Percentiles rank a stretch among this genome's conserved stretches.
phyloP scores from a whole-genome alignment of 2,329 filamentous ascomycete genomes.

The Beauveria medogensis region DNA sequence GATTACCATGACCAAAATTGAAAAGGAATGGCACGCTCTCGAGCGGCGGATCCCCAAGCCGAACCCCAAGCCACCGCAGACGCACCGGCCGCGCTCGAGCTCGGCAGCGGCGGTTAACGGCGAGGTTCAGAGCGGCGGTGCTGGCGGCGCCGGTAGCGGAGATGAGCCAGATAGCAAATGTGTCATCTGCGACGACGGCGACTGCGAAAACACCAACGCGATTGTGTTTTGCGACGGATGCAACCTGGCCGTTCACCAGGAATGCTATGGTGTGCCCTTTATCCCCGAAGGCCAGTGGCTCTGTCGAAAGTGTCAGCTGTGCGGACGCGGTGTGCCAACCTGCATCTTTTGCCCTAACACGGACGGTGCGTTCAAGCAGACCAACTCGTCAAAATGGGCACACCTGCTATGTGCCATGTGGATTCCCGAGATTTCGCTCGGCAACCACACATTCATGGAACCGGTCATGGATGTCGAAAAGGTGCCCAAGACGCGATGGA shows the following conservation, averaged over 20 bases:
- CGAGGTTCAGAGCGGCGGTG: slow-evolving; percentile 59
- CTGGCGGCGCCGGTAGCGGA: not conserved
- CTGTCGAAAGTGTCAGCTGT: slow-evolving; percentile 91
- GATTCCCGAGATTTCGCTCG: slow-evolving; percentile 94
- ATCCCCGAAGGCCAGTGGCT: slow-evolving; percentile 98
- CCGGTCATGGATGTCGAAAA: slow-evolving; percentile 97
- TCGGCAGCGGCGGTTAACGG: slow-evolving; percentile 94
- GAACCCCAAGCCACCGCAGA: slow-evolving; percentile 92
- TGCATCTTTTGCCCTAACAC: slow-evolving; percentile 99
- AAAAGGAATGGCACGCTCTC: slow-evolving; percentile 95
- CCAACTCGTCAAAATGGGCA: slow-evolving; percentile 91
- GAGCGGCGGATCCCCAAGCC: slow-evolving; percentile 97
- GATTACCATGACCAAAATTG: slow-evolving; percentile 96
- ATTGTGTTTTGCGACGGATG: slow-evolving; percentile 99
- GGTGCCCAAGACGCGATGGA: slow-evolving; percentile 91
- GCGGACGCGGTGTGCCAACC: slow-evolving; percentile 83
- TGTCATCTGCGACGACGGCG: slow-evolving; percentile 96
- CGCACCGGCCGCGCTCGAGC: slow-evolving; percentile 83
- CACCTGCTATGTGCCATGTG: slow-evolving; percentile 95
- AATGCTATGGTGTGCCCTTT: slow-evolving; percentile 97
- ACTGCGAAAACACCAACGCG: slow-evolving; percentile 97
- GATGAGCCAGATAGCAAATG: slow-evolving; percentile 98
- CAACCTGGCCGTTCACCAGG: slow-evolving; percentile 94
- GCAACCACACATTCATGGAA: slow-evolving; percentile 96
- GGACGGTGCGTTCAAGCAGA: slow-evolving; percentile 97